Base-by-base conservation (phyloP, 306 rosid species). In the Cicer arietinum region DNA sequence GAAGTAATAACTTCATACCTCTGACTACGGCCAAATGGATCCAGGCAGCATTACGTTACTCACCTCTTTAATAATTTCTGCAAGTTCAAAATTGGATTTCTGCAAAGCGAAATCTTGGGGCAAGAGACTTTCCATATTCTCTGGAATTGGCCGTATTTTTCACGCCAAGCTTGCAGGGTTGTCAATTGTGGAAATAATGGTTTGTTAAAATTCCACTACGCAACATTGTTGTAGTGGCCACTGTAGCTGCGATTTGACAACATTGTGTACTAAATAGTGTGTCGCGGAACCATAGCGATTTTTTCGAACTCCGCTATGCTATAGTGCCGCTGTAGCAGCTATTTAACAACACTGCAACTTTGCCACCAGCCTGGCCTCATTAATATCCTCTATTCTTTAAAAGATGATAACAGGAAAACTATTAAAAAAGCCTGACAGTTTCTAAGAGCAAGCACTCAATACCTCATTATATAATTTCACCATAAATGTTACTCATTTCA, bases 21-120 rank as follows among this genome's bases (percentile, higher is more conserved):
- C 78, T 25, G 5, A 75, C 72, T 35, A 40, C 56, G 1, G 7
- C 67, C 59, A 65, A 67, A 30, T 44, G 69, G 79, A 71, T 51
- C 43, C 42, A 58, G 66, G 59, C 74, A 20, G 73, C 70, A 59
- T 35, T 57, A 91, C 25, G 17, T 52, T 71, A 71, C 69, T 77
- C 67, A 44, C n/a, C 65, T 76, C 66, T 51, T 56, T 64, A 25
- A 70, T 39, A 22, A 50, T 50, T 76, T 45, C 56, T 57, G 10
- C 77, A 45, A 53, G 74, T 61, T 37, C 18, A 72, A 45, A 47
- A 59, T 43, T 72, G 64, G 37, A 52, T 67, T 76, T 72, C 64
- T 50, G 13, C 12, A 61, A 39, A 35, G 56, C 58, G 10, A 9
- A 75, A 53, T 70, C 30, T 35, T 18, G 81, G 69, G 83, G 50